A percentile compares a stretch with the other conserved stretches of the same genome.
Evolutionary conservation across 2,329 filamentous ascomycete species (phyloP).

Genomic region (Xylaria digitata): DNA sequence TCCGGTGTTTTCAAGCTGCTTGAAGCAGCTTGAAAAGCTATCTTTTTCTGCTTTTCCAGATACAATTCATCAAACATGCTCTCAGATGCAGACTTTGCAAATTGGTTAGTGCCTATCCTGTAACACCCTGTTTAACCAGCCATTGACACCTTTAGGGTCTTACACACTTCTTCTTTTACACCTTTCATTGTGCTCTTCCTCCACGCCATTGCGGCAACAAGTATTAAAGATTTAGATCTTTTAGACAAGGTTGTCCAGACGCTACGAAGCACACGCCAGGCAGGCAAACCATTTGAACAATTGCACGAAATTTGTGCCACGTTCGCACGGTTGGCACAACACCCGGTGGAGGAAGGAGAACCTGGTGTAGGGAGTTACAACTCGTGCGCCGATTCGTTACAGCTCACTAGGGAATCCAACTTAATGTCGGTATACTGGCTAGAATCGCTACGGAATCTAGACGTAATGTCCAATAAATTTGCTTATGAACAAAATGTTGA

Average conservation of each 20-base stretch:
- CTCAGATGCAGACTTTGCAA: conserved; percentile 14
- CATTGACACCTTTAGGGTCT: conserved; percentile 4
- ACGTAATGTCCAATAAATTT: not conserved
- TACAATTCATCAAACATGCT: conserved; percentile 2
- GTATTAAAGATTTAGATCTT: conserved; percentile 4
- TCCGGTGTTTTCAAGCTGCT: conserved; percentile 9
- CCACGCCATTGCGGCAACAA: conserved; percentile 4
- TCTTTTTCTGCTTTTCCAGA: not conserved
- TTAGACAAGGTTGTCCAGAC: conserved; percentile 13
- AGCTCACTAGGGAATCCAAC: not conserved
- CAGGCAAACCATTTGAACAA: conserved; percentile 10
- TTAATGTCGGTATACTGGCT: not conserved
- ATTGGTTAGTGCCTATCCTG: not conserved
- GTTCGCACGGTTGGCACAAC: conserved; percentile 13
- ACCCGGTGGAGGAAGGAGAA: conserved; percentile 1
- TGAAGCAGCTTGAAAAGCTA: not conserved
- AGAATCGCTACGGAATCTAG: conserved; percentile 4
- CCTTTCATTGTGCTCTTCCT: conserved; percentile 15
- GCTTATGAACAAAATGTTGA: not conserved
- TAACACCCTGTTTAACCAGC: not conserved
- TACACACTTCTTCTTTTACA: conserved; percentile 6
- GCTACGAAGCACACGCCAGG: not conserved
- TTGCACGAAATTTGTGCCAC: conserved; percentile 7
- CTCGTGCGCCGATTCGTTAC: conserved; percentile 6
- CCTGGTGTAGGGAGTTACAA: conserved; percentile 4